Conservation (phyloP, 768 basidiomycete species). For the Leccinum uliginosum region DNA sequence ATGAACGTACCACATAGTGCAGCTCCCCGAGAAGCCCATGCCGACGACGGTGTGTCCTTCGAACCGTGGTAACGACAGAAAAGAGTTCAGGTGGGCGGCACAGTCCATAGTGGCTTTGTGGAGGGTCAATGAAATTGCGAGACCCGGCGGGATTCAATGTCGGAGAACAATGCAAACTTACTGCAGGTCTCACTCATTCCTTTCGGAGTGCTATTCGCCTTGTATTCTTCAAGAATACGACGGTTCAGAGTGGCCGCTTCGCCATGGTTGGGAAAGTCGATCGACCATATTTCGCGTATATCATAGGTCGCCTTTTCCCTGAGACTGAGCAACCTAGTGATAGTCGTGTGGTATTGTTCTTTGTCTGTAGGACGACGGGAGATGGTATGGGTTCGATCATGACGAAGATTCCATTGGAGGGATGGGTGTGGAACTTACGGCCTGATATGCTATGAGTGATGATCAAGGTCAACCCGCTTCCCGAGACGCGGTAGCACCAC, state of each 20-base stretch:
- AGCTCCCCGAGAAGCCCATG: conserved; percentile 27
- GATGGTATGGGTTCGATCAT: background rate
- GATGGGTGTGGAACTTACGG: conserved; percentile 14
- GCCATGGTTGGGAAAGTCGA: conserved; percentile 36
- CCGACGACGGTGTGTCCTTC: conserved; percentile 22
- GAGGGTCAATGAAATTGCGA: background rate
- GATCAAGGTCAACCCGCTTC: conserved; percentile 22
- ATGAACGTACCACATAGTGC: conserved; percentile 22
- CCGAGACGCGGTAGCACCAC: conserved; percentile 24
- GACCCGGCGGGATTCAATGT: background rate
- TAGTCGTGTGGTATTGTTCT: conserved; percentile 24
- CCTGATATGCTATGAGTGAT: conserved; percentile 27
- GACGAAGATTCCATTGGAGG: background rate
- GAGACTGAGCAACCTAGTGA: conserved; percentile 17
- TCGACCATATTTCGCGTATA: conserved; percentile 32
- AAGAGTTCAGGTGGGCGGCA: conserved; percentile 22
- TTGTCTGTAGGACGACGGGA: conserved; percentile 16
- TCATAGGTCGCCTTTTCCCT: conserved; percentile 9
- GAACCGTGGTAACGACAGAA: conserved; percentile 23
- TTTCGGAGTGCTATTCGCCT: conserved; percentile 6
- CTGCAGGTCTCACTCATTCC: conserved; percentile 17
- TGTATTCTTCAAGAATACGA: conserved; percentile 20
- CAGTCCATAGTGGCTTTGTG: conserved; percentile 20
- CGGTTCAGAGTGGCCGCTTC: conserved; percentile 33
- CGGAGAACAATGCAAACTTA: conserved; percentile 5